Percentiles rank a stretch among this genome's conserved stretches.
Conservation (phyloP, 1,284 basidiomycete species). For the Cryptococcus neoformans region DNA sequence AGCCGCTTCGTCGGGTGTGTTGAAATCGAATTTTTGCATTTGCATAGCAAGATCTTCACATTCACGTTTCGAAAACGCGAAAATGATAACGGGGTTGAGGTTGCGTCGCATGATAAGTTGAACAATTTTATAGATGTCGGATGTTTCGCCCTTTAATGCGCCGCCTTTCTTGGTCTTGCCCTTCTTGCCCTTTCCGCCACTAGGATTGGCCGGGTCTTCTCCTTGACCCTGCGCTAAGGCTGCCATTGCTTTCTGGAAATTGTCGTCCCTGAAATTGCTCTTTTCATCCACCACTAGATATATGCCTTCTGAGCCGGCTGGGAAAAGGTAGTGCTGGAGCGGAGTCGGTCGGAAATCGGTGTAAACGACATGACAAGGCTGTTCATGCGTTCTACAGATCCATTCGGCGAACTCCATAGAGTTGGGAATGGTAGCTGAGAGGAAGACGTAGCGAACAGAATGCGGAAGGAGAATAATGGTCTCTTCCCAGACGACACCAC, state of each 20-base stretch:
- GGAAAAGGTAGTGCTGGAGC: slow-evolving; percentile 97
- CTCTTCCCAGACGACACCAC: slow-evolving; percentile 63
- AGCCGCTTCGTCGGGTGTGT: slow-evolving; percentile 87
- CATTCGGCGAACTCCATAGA: slow-evolving; percentile 99
- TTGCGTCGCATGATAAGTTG: slow-evolving; percentile 99
- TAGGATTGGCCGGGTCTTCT: slow-evolving; percentile 88
- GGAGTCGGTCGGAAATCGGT: slow-evolving; percentile 99
- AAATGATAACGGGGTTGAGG: slow-evolving; percentile 98
- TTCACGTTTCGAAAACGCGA: slow-evolving; percentile 97
- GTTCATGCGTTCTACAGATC: slow-evolving; percentile 96
- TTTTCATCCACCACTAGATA: slow-evolving; percentile 98
- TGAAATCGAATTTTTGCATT: slow-evolving; percentile 96
- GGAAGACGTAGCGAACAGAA: slow-evolving; percentile 94
- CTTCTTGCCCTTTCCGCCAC: slow-evolving; percentile 75
- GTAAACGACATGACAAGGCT: slow-evolving; percentile 99
- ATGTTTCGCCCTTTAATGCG: slow-evolving; percentile 73
- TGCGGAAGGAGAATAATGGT: slow-evolving; percentile 97
- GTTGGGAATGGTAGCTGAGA: slow-evolving; percentile 99
- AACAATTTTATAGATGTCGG: slow-evolving; percentile 95
- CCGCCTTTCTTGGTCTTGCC: slow-evolving; percentile 88
- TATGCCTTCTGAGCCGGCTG: slow-evolving; percentile 93
- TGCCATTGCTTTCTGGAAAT: slow-evolving; percentile 98
- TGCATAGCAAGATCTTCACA: slow-evolving; percentile 90
- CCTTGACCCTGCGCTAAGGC: slow-evolving; percentile 78
- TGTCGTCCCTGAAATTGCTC: slow-evolving; percentile 94